These are phyloP conservation scores for Ascomycota sp. DNA, from an alignment of 2,329 filamentous ascomycete genomes.

Conservation along the genomic window DNA sequence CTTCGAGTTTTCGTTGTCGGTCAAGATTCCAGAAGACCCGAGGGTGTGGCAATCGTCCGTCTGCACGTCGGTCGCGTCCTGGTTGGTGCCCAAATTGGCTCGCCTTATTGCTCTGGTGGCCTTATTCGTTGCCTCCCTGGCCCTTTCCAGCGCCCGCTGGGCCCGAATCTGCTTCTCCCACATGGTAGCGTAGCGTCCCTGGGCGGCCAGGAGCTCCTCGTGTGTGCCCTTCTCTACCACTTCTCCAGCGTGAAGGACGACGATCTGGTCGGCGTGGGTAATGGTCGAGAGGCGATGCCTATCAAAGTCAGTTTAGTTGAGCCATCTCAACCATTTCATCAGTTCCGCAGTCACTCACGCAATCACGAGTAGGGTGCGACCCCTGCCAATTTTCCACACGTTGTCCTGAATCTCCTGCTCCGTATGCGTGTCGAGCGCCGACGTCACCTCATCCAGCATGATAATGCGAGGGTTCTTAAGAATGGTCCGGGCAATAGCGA, in stretches of 20 bases:
- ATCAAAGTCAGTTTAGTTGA: background rate
- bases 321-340: no score
- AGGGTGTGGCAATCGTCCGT: slow-evolving; percentile 23
- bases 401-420: slow-evolving; percentile 84
- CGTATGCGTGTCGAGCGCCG: slow-evolving; percentile 73
- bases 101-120: slow-evolving; percentile 19
- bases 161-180: slow-evolving; percentile 76
- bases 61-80: slow-evolving; percentile 14
- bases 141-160: slow-evolving; percentile 32
- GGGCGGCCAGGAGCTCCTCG: slow-evolving; percentile 44
- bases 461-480: slow-evolving; percentile 82
- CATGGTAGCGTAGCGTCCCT: slow-evolving; percentile 60
- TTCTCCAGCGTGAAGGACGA: slow-evolving; percentile 54
- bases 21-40: slow-evolving; percentile 20
- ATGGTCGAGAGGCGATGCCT: slow-evolving; percentile 68
- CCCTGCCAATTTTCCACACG: slow-evolving; percentile 56
- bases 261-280: slow-evolving; percentile 64
- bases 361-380: slow-evolving; percentile 85
- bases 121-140: slow-evolving; percentile 14
- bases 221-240: slow-evolving; percentile 64
- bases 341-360: slow-evolving; percentile 33
- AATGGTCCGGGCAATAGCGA: slow-evolving; percentile 81
- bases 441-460: slow-evolving; percentile 80
- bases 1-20: slow-evolving; percentile 12
- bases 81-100: slow-evolving; percentile 23